Base-by-base conservation (phyloP, 2,329 filamentous ascomycete genomes). In the Ceratocystis colombiana region DNA sequence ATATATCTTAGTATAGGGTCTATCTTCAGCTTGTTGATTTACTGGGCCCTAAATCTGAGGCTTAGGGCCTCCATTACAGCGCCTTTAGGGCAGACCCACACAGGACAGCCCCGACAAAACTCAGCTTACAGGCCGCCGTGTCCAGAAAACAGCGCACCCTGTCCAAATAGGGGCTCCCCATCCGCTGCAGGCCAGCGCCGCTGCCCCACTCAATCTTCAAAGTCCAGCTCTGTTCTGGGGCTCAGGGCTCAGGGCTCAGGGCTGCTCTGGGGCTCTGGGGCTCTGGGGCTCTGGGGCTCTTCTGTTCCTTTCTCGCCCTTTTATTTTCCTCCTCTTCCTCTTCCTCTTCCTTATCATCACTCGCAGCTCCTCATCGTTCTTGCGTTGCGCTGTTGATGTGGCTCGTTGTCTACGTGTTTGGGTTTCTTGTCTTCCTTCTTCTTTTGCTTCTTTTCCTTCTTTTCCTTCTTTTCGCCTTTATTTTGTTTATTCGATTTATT, bases 401-500 rank as follows among this genome's bases (percentile, higher is more conserved):
- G 41, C 59, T 20, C 15, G 33, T 62, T 59, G 55, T 33, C 37
- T 59, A 30, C 15, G 55, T n/a, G 45, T 30, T 44, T 48, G 62
- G 62, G 28, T 3, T 30, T 50, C 37, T 37, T 20, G 33, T 7
- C 20, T 33, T 30, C 10, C 15, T 48, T 20, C 15, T 28, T 33
- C 7, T 30, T 64, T 20, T 28, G 0, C 22, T 25, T 25, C 22
- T 30, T 64, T 20, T 28, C 2, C 15, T 28, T 33, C 7, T 22
- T 22, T 2, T 22, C 22, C 25, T 30, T 33, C 28, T 33, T 65
- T n/a, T 33, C 33, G 30, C 57, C 50, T 25, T n/a, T 30, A 7
- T 28, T n/a, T 48, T 48, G 12, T 20, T 64, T 55, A 8, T 22
- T 64, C 37, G 28, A 15, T 20, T 64, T 55, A 8, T 22, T 64